These are phyloP conservation scores for Talaromyces atroroseus DNA, from an alignment of 2,329 filamentous ascomycete genomes.

Conservation along the genomic window DNA sequence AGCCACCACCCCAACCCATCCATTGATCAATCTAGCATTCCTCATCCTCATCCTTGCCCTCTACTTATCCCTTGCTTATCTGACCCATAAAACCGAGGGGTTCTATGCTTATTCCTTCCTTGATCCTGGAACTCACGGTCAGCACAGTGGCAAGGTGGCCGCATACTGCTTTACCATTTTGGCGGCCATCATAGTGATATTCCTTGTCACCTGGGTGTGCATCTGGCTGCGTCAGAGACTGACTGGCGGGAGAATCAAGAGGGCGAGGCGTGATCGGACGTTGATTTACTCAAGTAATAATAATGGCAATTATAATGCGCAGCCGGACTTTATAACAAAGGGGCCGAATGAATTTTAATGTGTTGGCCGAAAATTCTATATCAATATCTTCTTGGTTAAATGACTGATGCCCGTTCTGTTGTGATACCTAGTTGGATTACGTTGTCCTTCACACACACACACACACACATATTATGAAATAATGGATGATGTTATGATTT, in stretches of 20 bases:
- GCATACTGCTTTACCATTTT: conserved; percentile 58
- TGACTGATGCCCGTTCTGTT: too few relatives aligned
- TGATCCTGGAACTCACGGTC: conserved; percentile 51
- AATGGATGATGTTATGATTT: not conserved
- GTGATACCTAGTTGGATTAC: not conserved
- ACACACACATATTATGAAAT: not conserved
- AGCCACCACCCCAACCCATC: conserved; percentile 58
- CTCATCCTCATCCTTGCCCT: conserved; percentile 64
- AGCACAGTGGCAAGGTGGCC: conserved; percentile 49
- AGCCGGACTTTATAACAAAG: not conserved
- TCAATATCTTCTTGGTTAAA: too few relatives aligned
- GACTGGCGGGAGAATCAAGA: conserved; percentile 28
- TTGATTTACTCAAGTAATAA: conserved; percentile 2
- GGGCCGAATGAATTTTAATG: conserved; percentile 1
- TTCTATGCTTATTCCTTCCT: conserved; percentile 78
- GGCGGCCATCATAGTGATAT: conserved; percentile 52
- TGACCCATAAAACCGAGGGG: conserved; percentile 63
- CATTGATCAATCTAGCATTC: conserved; percentile 62
- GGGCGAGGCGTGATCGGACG: conserved; percentile 18
- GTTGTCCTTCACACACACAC: too few relatives aligned
- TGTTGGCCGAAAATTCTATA: not conserved
- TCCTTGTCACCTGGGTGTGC: conserved; percentile 46
- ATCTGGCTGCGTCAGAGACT: conserved; percentile 51
- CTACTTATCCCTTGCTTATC: conserved; percentile 69
- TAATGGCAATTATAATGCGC: not conserved